phyloP scores from a whole-genome alignment of 1,284 basidiomycete species.

The Athelia psychrophila region DNA sequence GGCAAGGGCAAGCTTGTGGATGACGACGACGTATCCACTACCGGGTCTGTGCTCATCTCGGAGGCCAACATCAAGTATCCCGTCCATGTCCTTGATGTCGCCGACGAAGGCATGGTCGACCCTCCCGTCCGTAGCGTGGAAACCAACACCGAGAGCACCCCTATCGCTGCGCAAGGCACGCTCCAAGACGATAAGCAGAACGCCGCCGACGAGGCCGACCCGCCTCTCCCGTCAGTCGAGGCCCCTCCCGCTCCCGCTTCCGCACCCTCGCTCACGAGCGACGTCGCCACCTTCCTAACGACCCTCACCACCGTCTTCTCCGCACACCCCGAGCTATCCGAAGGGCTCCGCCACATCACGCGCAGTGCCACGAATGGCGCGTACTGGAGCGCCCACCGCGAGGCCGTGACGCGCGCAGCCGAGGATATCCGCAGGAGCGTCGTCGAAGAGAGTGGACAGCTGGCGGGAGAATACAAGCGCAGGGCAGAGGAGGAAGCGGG shows the following conservation, averaged over 20 bases:
- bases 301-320: slow-evolving; percentile 50
- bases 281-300: slow-evolving; percentile 58
- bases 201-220: slow-evolving; percentile 36
- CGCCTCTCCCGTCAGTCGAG: slow-evolving; percentile 46
- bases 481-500: slow-evolving; percentile 60
- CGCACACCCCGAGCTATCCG: slow-evolving; percentile 67
- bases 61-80: slow-evolving; percentile 51
- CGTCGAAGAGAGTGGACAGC: slow-evolving; percentile 34
- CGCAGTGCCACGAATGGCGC: slow-evolving; percentile 57
- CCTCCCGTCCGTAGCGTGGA: slow-evolving; percentile 1
- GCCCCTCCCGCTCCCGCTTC: slow-evolving; percentile 31
- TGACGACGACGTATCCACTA: slow-evolving; percentile 48
- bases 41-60: slow-evolving; percentile 50
- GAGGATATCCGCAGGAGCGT: slow-evolving; percentile 45
- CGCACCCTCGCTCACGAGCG: slow-evolving; percentile 53
- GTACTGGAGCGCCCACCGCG: slow-evolving; percentile 65
- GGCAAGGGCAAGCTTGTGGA: slow-evolving; percentile 49
- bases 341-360: slow-evolving; percentile 59
- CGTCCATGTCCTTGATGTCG: slow-evolving; percentile 54
- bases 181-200: slow-evolving; percentile 12
- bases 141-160: slow-evolving; percentile 28
- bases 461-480: slow-evolving; percentile 42
- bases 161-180: slow-evolving; percentile 21
- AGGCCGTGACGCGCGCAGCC: slow-evolving; percentile 51
- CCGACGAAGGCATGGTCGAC: slow-evolving; percentile 12